Base-by-base conservation (phyloP, 208 protist genomes). In the Leishmania braziliensis region DNA sequence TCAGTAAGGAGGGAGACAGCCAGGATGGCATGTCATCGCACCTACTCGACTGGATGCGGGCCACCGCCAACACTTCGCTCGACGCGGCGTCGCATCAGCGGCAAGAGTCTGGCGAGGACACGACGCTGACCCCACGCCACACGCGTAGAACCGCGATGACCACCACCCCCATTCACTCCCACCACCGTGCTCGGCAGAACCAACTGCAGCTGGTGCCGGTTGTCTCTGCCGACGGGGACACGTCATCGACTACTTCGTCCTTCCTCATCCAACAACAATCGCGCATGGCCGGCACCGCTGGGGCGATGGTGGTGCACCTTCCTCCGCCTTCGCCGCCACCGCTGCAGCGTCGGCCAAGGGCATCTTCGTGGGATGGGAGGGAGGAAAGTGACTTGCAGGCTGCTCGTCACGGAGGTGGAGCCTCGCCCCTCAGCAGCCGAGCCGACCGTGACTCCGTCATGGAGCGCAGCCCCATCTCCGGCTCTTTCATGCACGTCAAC, bases 251-350 rank as follows among this genome's bases (percentile, higher is more conserved):
- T 50, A 65, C 78, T 14, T 86, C 82, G 18, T 86, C 80, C 26
- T 58, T 81, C 77, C 1, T 85, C 74, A 23, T 29, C 51, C 20
- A 80, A 71, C 82, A 86, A 56, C 77, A 62, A 33, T 78, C 77
- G 2, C 78, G 54, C 66, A 56, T 82, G 50, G 36, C 18, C 14
- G 66, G 77, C n/a, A 58, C 60, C 16, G n/a, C 63, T 26, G 75
- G 78, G 5, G 82, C 78, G 29, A n/a, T 86, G 20, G 82, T 82
- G 14, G 74, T 73, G 46, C 82, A 86, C 68, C 82, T 86, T 18
- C 82, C 82, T n/a, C 75, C 82, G 10, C 82, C 82, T 16, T 86
- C 82, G 51, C 82, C 82, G 33, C 82, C 82, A 6, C 82, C 82
- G 36, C 75, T 51, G 29, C 70, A 48, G 20, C 56, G 43, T 46